Evolutionary conservation across 208 protist genomes (phyloP).

Genomic region (Trypanosoma boissoni): DNA sequence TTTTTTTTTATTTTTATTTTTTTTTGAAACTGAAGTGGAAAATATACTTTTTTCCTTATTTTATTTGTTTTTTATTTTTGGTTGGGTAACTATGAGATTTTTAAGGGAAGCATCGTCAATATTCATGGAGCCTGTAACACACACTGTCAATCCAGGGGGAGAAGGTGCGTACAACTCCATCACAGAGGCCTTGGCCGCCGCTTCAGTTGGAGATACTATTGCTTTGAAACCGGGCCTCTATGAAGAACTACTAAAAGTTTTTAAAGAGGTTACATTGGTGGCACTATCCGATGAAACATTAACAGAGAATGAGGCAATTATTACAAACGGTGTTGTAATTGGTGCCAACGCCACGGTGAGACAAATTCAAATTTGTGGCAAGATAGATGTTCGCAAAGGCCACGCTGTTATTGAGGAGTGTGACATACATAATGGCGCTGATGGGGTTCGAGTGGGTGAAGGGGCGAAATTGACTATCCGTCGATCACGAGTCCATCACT

Average conservation of each 20-base stretch:
- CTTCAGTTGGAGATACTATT: constrained; percentile 53
- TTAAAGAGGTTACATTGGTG: constrained; percentile 46
- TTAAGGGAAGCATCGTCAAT: too few relatives aligned
- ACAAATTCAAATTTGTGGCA: constrained; percentile 49
- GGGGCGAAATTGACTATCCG: constrained; percentile 40
- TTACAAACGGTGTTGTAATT: constrained; percentile 54
- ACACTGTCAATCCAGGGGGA: constrained; percentile 29
- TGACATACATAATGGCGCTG: constrained; percentile 70
- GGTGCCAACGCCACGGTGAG: constrained; percentile 46
- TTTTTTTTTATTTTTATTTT: constrained; percentile 21
- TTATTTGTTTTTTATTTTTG: neutral
- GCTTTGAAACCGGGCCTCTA: constrained; percentile 64
- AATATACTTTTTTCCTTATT: neutral
- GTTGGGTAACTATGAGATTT: constrained; percentile 1
- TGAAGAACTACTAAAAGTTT: constrained; percentile 64
- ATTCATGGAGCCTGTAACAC: constrained; percentile 22
- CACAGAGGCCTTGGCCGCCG: constrained; percentile 48
- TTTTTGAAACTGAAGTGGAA: neutral
- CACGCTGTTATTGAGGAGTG: constrained; percentile 67
- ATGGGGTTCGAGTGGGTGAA: constrained; percentile 72
- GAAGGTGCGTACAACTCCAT: constrained; percentile 58
- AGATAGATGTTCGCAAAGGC: constrained; percentile 74
- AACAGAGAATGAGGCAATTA: constrained; percentile 44
- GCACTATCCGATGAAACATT: constrained; percentile 23
- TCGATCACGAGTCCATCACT: constrained; percentile 70